Evolutionary conservation across 106 monocot species (phyloP).

Genomic region (Dendrobium chrysotoxum): DNA sequence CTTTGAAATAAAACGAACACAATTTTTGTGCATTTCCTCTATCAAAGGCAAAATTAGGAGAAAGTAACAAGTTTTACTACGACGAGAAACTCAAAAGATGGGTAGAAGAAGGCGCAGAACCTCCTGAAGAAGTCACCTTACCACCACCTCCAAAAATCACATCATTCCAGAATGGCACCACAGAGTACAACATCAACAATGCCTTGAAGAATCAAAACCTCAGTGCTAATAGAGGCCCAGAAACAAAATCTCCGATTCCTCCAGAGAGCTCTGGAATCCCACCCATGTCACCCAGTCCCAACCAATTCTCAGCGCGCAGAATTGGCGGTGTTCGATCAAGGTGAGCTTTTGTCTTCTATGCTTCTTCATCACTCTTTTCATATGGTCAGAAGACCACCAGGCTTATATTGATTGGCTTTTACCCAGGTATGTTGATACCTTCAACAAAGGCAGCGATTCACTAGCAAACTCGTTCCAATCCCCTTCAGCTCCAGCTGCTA

Average conservation of each 20-base stretch:
- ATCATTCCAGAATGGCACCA: constrained; percentile 37
- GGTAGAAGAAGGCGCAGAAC: constrained; percentile 79
- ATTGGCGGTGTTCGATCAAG: constrained; percentile 81
- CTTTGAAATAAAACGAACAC: not conserved
- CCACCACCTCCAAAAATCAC: constrained; percentile 64
- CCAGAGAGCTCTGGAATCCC: constrained; percentile 46
- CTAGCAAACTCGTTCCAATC: constrained; percentile 30
- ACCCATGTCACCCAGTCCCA: constrained; percentile 59
- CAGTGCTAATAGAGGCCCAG: constrained; percentile 25
- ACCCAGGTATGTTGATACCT: constrained; percentile 88
- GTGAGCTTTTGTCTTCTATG: constrained; percentile 11
- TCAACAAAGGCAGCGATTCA: constrained; percentile 56
- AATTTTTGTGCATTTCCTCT: not conserved
- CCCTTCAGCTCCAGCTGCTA: constrained; percentile 47
- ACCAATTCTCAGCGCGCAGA: constrained; percentile 77
- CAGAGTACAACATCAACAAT: constrained; percentile 41
- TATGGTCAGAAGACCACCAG: not conserved
- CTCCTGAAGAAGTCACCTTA: constrained; percentile 40
- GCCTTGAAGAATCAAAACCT: constrained; percentile 20
- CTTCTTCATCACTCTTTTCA: not conserved
- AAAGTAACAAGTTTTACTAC: constrained; percentile 86
- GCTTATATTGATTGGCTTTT: not conserved
- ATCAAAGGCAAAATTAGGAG: constrained; percentile 73
- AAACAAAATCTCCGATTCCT: constrained; percentile 22
- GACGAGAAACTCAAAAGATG: constrained; percentile 92